Evolutionary conservation across 768 basidiomycete species (phyloP), one percentile per base, ranked within the genome.

Genomic region (Mycena indigotica): DNA sequence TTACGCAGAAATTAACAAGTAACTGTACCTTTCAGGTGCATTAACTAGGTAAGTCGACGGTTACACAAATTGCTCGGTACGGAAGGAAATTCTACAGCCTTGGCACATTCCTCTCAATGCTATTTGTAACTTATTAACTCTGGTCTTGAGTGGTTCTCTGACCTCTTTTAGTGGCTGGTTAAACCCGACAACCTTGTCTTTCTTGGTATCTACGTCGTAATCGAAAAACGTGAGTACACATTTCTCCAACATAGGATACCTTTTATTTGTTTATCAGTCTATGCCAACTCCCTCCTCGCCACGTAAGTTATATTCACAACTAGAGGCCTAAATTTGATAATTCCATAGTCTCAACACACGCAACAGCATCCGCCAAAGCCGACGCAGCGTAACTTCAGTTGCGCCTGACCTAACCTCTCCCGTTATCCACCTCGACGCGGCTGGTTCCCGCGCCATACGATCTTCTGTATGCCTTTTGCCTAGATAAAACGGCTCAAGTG

Each of bases 101-200:
- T n/a, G 74, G 70, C 4, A 77, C 77, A 5, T 67, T 76, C 3
- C 52, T 70, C 15, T 75, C 76, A 1, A 72, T 77, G 70, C 41
- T 44, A 13, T 44, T 44, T 21, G 32, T 35, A 17, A 35, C 10
- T 35, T 35, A 17, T 35, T 35, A 8, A 35, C n/a, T n/a, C n/a
- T n/a, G n/a, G n/a, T n/a, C n/a, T n/a, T n/a, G n/a, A n/a, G n/a
- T n/a, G n/a, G n/a, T n/a, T n/a, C n/a, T n/a, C n/a, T n/a, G n/a
- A n/a, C n/a, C n/a, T n/a, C n/a, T n/a, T n/a, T 17, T 35, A 35
- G 32, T 44, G 41, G 41, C 41, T 44, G 13, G 41, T 19, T 21
- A 21, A 13, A 23, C n/a, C 41, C 8, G 15, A 44, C 41, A 44
- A 6, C 41, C 41, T 44, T 21, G 21, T 44, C 41, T 44, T 44